Evolutionary conservation across 305 asterid genomes (phyloP).

Genomic region (Lippia alba): DNA sequence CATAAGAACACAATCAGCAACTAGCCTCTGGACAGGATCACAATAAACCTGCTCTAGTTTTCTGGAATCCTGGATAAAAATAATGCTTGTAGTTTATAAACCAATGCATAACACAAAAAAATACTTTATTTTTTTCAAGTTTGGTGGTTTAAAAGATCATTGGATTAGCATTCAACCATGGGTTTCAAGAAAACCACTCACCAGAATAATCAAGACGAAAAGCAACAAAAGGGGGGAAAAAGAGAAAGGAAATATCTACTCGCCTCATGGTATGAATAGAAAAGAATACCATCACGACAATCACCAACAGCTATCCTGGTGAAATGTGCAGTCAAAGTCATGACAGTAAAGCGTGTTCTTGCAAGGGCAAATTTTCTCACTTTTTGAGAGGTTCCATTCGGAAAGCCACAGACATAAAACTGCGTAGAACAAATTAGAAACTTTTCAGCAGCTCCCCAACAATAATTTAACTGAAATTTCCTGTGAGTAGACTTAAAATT

Average conservation of each 20-base stretch:
- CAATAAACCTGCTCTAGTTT: conserved; percentile 87
- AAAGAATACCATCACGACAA: conserved; percentile 96
- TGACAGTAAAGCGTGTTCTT: conserved; percentile 82
- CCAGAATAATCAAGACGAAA: conserved; percentile 30
- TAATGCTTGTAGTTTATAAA: conserved; percentile 30
- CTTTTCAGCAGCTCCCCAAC: conserved; percentile 33
- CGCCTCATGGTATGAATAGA: conserved; percentile 89
- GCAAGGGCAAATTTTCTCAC: conserved; percentile 73
- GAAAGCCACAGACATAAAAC: conserved; percentile 89
- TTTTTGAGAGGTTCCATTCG: conserved; percentile 69
- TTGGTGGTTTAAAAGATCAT: conserved; percentile 15
- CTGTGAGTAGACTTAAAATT: conserved; percentile 31
- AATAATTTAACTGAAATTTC: conserved; percentile 28
- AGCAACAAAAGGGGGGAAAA: conserved; percentile 20
- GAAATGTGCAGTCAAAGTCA: conserved; percentile 79
- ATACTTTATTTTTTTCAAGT: background rate
- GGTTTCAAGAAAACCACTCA: conserved; percentile 23
- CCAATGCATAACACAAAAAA: conserved; percentile 19
- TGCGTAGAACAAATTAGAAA: conserved; percentile 43
- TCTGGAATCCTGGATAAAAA: conserved; percentile 65
- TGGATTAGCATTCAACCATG: conserved; percentile 20
- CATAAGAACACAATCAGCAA: conserved; percentile 92
- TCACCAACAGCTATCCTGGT: conserved; percentile 98
- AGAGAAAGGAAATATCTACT: conserved; percentile 22
- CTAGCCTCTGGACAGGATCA: conserved; percentile 96